phyloP scores from a whole-genome alignment of 2,329 filamentous ascomycete genomes.

The Raffaelea arxii region DNA sequence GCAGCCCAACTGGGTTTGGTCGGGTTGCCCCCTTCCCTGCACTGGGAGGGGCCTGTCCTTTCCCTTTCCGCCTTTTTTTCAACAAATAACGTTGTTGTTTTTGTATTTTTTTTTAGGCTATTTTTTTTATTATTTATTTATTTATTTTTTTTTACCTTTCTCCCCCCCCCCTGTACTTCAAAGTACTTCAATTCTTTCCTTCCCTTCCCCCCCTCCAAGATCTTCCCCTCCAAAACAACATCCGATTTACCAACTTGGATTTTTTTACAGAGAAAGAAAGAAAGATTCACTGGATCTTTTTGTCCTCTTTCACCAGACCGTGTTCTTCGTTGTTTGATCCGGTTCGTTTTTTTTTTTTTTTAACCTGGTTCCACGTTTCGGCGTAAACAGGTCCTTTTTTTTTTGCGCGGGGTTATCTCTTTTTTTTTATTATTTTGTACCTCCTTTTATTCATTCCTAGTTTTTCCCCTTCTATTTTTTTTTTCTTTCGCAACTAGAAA shows the following conservation, averaged over 20 bases:
- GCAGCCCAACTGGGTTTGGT: background rate
- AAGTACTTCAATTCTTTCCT: too few relatives aligned
- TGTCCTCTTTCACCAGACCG: constrained; percentile 3
- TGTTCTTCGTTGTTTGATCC: constrained; percentile 1
- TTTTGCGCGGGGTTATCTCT: background rate
- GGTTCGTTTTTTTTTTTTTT: background rate
- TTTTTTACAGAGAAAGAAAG: too few relatives aligned
- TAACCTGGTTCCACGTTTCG: background rate
- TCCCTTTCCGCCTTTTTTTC: constrained; percentile 6
- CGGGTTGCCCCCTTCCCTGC: constrained; percentile 10
- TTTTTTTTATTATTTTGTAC: background rate
- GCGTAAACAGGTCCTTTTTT: background rate
- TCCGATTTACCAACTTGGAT: too few relatives aligned
- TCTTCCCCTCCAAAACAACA: too few relatives aligned
- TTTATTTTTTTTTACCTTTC: background rate
- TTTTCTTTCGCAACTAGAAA: constrained; percentile 5
- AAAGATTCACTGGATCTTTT: too few relatives aligned
- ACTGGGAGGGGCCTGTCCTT: constrained; percentile 5
- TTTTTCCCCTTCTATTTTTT: background rate
- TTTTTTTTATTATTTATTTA: constrained; percentile 1
- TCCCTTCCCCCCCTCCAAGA: too few relatives aligned
- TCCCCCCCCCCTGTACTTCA: background rate
- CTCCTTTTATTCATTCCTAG: constrained; percentile 1
- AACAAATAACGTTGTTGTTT: constrained; percentile 3
- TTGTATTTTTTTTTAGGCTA: constrained; percentile 4